A percentile compares a stretch with the other conserved stretches of the same genome.
Evolutionary conservation across 345 rosid genomes (phyloP).

Genomic region (Melaleuca alternifolia): DNA sequence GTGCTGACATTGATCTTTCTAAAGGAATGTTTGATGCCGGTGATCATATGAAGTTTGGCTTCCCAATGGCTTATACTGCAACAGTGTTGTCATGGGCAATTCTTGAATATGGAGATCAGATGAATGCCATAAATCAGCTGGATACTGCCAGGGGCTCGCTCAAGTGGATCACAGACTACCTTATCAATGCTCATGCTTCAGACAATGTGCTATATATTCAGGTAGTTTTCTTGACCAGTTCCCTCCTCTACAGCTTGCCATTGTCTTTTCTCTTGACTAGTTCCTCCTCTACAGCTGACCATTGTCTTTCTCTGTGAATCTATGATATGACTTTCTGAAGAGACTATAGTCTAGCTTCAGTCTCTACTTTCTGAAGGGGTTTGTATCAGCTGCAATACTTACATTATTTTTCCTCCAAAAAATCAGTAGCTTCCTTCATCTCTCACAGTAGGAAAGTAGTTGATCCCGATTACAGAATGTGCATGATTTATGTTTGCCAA

Average conservation of each 20-base stretch:
- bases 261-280: neutral
- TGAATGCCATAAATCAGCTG: slow-evolving; percentile 56
- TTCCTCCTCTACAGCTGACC: neutral
- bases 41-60: slow-evolving; percentile 88
- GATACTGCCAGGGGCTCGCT: slow-evolving; percentile 63
- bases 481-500: neutral
- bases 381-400: neutral
- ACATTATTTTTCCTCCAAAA: neutral
- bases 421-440: neutral
- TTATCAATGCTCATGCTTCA: slow-evolving; percentile 65
- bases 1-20: slow-evolving; percentile 50
- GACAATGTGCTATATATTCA: slow-evolving; percentile 70
- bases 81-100: slow-evolving; percentile 86
- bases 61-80: slow-evolving; percentile 93
- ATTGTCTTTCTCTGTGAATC: neutral
- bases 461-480: neutral
- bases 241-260: neutral
- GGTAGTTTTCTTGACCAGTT: slow-evolving; percentile 22
- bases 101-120: slow-evolving; percentile 95
- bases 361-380: neutral
- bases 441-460: neutral
- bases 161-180: slow-evolving; percentile 85
- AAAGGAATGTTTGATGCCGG: slow-evolving; percentile 96
- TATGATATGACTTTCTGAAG: neutral
- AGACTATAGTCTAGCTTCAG: neutral